Conservation (phyloP, 768 basidiomycete species). For the Phlebiopsis flavidoalba region DNA sequence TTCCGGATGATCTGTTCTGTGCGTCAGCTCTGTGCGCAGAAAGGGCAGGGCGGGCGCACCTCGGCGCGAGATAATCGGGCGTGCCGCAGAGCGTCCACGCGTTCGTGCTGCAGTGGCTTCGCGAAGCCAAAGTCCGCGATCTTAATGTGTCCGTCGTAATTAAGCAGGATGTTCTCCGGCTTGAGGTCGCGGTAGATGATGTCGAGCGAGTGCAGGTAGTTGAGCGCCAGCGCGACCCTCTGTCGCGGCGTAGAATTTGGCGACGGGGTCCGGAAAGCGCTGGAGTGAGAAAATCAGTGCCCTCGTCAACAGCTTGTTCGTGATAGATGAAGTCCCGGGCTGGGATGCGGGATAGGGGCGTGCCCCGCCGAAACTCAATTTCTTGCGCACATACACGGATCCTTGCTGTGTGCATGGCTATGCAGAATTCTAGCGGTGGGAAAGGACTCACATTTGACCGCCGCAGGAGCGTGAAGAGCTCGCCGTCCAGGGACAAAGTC, state of each 20-base stretch:
- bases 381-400: not conserved
- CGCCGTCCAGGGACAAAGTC: conserved; percentile 95
- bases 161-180: conserved; percentile 93
- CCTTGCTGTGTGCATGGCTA: not conserved
- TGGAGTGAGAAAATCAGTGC: conserved; percentile 30
- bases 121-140: conserved; percentile 97
- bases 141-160: conserved; percentile 94
- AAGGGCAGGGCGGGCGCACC: conserved; percentile 29
- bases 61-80: conserved; percentile 95
- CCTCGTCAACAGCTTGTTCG: not conserved
- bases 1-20: conserved; percentile 64
- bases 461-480: conserved; percentile 89
- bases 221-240: conserved; percentile 91
- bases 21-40: not conserved
- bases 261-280: conserved; percentile 95
- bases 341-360: not conserved
- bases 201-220: conserved; percentile 79
- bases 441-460: conserved; percentile 69
- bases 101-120: conserved; percentile 76
- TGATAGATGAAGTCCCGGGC: conserved; percentile 5
- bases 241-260: conserved; percentile 96
- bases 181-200: conserved; percentile 98
- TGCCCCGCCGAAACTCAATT: not conserved
- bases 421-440: not conserved
- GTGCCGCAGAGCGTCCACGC: conserved; percentile 97